phyloP scores from a whole-genome alignment of 2,329 filamentous ascomycete species.

The Colletotrichum musicola region DNA sequence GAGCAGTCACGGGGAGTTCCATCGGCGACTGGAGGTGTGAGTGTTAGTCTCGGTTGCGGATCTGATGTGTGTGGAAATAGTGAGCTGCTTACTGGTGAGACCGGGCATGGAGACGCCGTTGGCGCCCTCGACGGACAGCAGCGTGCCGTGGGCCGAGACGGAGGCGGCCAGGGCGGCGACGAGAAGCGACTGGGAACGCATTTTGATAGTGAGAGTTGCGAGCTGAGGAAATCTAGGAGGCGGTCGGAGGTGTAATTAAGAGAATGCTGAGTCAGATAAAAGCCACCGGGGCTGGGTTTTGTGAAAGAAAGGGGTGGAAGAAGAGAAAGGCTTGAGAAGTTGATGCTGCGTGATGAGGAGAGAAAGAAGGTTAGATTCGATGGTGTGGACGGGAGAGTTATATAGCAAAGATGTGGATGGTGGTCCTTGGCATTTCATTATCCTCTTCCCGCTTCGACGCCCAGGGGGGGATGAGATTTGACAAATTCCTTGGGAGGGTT shows the following conservation, averaged over 20 bases:
- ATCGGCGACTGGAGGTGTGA: constrained; percentile 62
- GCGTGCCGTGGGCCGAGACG: constrained; percentile 69
- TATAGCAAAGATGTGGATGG: constrained; percentile 29
- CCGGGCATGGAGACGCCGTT: constrained; percentile 74
- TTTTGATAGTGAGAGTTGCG: constrained; percentile 37
- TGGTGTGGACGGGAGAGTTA: constrained; percentile 37
- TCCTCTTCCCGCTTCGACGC: constrained; percentile 3
- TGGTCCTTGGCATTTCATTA: constrained; percentile 37
- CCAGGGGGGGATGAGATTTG: constrained; percentile 32
- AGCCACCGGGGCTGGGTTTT: constrained; percentile 35
- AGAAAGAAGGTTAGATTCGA: not conserved
- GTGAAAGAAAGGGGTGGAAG: constrained; percentile 11
- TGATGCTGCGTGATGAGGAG: constrained; percentile 35
- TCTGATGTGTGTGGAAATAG: not conserved
- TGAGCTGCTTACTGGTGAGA: constrained; percentile 49
- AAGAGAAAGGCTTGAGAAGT: constrained; percentile 38
- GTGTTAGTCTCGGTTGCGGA: constrained; percentile 5
- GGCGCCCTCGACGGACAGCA: constrained; percentile 68
- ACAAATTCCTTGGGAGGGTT: constrained; percentile 27
- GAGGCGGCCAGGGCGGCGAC: constrained; percentile 52
- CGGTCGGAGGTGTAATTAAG: constrained; percentile 27
- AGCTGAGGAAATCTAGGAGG: constrained; percentile 11
- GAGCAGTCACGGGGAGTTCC: constrained; percentile 77
- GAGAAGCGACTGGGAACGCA: constrained; percentile 48
- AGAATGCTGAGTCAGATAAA: constrained; percentile 15